Evolutionary conservation across 2,329 filamentous ascomycete genomes (phyloP), one percentile per base, ranked within the genome.

Genomic region (Trichoderma harzianum): DNA sequence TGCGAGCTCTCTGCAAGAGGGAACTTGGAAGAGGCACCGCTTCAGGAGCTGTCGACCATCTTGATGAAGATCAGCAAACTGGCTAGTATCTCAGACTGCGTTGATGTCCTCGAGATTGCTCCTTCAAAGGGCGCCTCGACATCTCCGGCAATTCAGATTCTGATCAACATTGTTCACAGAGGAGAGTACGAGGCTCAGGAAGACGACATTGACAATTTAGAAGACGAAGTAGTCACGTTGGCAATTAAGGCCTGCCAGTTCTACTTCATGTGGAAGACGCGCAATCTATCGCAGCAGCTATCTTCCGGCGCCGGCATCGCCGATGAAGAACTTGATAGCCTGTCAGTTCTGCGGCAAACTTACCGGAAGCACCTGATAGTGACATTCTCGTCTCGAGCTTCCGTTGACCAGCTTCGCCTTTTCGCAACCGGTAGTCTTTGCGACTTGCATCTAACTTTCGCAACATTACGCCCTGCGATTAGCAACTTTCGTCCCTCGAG

Each of bases 231-330:
- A 57, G 90, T 94, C 7, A 86, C 89, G 2, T 92, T 91, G 76
- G 91, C 94, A 34, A 92, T 97, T 77, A 92, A 92, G 75, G 87
- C 91, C 2, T 86, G 92, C 65, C 87, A 94, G 61, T 94, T 97
- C 82, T 98, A 98, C 83, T 97, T 98, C 79, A 93, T 97, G 90
- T 99, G 96, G 96, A 95, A 96, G 79, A 88, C 92, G 26, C 88
- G 89, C 68, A 84, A 86, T 67, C 78, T 93, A 73, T 84, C 86
- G 73, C 84, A 86, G 69, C 81, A 87, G 18, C 80, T 93, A 43
- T 82, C 85, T 18, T 85, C 86, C 30, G 86, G 89, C 57, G 85
- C 84, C 5, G 86, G 83, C 67, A 81, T 93, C 69, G 77, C 89
- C 1, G 85, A 89, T 64, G 80, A 84, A 7, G 87, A 90, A 8